phyloP scores from a whole-genome alignment of 345 rosid genomes.

The Erysimum cheiranthoides region DNA sequence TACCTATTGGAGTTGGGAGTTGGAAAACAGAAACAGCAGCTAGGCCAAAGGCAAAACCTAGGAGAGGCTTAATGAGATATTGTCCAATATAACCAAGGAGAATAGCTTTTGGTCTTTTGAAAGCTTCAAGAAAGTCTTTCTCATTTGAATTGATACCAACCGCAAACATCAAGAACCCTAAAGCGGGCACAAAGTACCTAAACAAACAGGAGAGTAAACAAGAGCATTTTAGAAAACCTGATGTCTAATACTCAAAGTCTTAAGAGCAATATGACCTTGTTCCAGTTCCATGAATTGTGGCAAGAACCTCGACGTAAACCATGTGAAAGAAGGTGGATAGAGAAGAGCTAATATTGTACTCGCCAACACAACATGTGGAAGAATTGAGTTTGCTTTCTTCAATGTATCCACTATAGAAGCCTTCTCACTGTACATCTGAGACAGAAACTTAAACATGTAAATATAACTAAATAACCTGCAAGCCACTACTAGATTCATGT shows the following conservation, averaged over 20 bases:
- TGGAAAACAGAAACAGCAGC: constrained; percentile 66
- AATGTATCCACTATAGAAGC: constrained; percentile 57
- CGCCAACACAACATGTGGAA: constrained; percentile 88
- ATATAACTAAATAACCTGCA: neutral
- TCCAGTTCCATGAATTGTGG: constrained; percentile 3
- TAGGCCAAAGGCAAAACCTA: constrained; percentile 82
- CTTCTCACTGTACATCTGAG: constrained; percentile 50
- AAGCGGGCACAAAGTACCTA: constrained; percentile 95
- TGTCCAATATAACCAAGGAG: constrained; percentile 84
- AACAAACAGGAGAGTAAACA: constrained; percentile 15
- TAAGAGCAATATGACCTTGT: neutral
- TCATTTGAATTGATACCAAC: constrained; percentile 92
- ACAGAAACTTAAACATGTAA: constrained; percentile 11
- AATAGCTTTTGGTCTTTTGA: constrained; percentile 77
- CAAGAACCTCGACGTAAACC: constrained; percentile 87
- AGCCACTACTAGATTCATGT: constrained; percentile 14
- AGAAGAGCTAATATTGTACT: constrained; percentile 89
- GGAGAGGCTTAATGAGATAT: constrained; percentile 80
- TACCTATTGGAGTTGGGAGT: constrained; percentile 86
- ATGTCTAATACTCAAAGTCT: neutral
- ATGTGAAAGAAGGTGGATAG: constrained; percentile 92
- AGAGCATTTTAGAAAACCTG: neutral
- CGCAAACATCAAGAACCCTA: constrained; percentile 98
- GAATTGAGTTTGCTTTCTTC: constrained; percentile 74
- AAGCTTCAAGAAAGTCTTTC: constrained; percentile 87